phyloP scores from a whole-genome alignment of 2,329 filamentous ascomycete species.

The Nemania abortiva region DNA sequence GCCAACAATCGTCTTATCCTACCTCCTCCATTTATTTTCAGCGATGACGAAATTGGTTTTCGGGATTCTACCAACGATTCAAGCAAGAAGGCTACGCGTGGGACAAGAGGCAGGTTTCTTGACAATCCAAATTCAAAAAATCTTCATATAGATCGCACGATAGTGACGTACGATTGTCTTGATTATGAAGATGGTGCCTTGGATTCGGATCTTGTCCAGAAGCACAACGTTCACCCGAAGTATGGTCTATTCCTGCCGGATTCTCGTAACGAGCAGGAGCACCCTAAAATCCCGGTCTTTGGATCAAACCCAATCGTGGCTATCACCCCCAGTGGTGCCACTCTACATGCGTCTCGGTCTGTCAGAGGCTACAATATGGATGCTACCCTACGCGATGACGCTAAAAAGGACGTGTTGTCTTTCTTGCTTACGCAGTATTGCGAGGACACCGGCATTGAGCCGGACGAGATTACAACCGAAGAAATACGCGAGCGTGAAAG shows the following conservation, averaged over 20 bases:
- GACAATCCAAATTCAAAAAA: conserved; percentile 66
- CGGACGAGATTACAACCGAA: conserved; percentile 48
- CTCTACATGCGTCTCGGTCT: conserved; percentile 62
- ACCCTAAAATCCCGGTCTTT: conserved; percentile 56
- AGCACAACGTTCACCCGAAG: conserved; percentile 64
- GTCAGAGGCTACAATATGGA: conserved; percentile 51
- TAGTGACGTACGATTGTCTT: conserved; percentile 66
- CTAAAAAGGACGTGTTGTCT: conserved; percentile 41
- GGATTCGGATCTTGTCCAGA: conserved; percentile 63
- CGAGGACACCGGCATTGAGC: conserved; percentile 40
- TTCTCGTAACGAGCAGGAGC: conserved; percentile 61
- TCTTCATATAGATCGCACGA: conserved; percentile 67
- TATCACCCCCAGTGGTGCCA: conserved; percentile 61
- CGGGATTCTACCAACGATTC: conserved; percentile 69
- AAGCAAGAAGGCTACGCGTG: conserved; percentile 64
- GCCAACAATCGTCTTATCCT: conserved; percentile 67
- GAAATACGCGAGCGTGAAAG: conserved; percentile 51
- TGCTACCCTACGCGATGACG: conserved; percentile 44
- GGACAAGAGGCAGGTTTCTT: conserved; percentile 66
- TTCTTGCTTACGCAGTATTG: conserved; percentile 43
- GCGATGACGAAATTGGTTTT: conserved; percentile 69
- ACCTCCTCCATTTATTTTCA: conserved; percentile 62
- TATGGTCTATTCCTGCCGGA: conserved; percentile 65
- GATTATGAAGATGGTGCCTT: conserved; percentile 62
- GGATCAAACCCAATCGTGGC: conserved; percentile 63